phyloP scores from a whole-genome alignment of 371 early-diverging fungal species.

The Thermomucor indicae-seudaticae region DNA sequence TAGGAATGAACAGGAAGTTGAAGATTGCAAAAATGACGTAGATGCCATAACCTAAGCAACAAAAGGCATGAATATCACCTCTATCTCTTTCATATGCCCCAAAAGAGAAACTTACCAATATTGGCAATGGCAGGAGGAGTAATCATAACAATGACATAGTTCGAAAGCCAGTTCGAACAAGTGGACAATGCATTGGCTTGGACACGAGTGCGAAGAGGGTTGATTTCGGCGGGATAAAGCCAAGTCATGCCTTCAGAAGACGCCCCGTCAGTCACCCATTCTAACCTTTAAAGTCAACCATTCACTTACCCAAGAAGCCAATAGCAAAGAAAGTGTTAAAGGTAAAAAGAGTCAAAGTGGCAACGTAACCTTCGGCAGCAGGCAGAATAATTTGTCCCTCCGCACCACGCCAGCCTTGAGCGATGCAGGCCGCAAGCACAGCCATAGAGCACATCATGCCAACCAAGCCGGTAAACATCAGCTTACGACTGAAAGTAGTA shows the following conservation, averaged over 20 bases:
- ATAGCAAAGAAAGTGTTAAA: conserved; percentile 54
- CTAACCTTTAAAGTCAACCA: too few species aligned
- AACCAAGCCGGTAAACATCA: conserved; percentile 16
- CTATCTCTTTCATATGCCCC: conserved; percentile 17
- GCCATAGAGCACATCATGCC: conserved; percentile 15
- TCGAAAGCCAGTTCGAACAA: conserved; percentile 56
- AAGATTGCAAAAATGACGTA: conserved; percentile 41
- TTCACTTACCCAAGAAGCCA: conserved; percentile 64
- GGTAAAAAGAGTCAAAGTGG: conserved; percentile 31
- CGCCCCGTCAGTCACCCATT: too few species aligned
- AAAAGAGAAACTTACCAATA: conserved; percentile 19
- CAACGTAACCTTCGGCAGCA: conserved; percentile 17
- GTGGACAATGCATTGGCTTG: conserved; percentile 38
- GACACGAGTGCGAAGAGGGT: conserved; percentile 23
- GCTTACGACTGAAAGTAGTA: conserved; percentile 2
- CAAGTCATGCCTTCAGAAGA: too few species aligned
- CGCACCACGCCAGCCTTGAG: conserved; percentile 5
- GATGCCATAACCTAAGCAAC: conserved; percentile 11
- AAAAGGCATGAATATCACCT: background rate
- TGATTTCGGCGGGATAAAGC: conserved; percentile 57
- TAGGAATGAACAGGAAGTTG: conserved; percentile 26
- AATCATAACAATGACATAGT: conserved; percentile 31
- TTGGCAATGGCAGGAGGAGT: conserved; percentile 25
- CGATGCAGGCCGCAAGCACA: conserved; percentile 4
- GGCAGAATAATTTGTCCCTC: conserved; percentile 9